Evolutionary conservation across 257 asterid species (phyloP), one percentile per base, ranked within the genome.

Genomic region (Cinchona pubescens): DNA sequence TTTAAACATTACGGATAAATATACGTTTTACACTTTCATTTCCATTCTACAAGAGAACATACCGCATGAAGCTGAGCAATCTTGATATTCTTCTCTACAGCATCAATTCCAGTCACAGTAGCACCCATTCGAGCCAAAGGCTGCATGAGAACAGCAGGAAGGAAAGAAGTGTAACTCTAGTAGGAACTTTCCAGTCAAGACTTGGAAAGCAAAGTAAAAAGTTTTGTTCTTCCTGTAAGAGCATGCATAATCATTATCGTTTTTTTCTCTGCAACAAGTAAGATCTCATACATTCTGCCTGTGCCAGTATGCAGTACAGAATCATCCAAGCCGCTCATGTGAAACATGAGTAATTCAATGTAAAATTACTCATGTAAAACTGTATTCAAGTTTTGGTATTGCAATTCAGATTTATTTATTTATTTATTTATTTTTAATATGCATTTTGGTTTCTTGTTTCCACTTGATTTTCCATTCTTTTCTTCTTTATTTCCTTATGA

Each of bases 121-220:
- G 99, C 98, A 38, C 98, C 97, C 92, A 92, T 83, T 48, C 96
- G 92, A 71, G 96, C 97, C 88, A 94, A 81, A 76, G 99, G 97
- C 97, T 94, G 90, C 83, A 75, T 71, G 12, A 42, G n/a, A 71
- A 37, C 38, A 58, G 9, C 65, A 49, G 58, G 21, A 75, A 74
- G 18, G 55, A 40, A 60, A 48, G 27, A 8, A 60, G 58, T 42
- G 43, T 19, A 67, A 59, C 19, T 59, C 34, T 1, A 16, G 42
- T 9, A 58, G 32, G 45, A 37, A 32, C 46, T 68, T 30, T 27
- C 23, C 55, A 18, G 67, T 40, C n/a, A n/a, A 63, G 38, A 46
- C 7, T 46, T 37, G 58, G 23, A 35, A 48, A 43, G 56, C 58
- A 43, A 77, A 69, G 43, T 70, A 18, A 3, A 16, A 25, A 25